Evolutionary conservation across 306 rosid genomes (phyloP).

Genomic region (Malus fusca): DNA sequence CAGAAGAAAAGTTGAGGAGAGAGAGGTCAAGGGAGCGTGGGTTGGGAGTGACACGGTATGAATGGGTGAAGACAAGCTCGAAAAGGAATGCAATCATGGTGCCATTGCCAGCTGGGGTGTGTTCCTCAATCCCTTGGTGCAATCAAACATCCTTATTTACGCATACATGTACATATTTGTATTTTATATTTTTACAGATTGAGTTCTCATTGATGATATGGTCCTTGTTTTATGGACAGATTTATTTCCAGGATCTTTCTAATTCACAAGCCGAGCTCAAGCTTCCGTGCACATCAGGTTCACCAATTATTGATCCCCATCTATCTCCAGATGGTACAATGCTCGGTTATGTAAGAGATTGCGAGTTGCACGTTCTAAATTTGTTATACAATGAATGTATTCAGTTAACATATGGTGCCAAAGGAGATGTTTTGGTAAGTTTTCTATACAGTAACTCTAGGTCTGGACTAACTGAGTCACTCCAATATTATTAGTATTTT

Average conservation of each 20-base stretch:
- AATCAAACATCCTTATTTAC: neutral
- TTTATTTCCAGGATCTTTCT: slow-evolving; percentile 69
- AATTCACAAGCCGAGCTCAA: slow-evolving; percentile 59
- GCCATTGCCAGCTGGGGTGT: slow-evolving; percentile 95
- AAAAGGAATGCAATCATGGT: slow-evolving; percentile 66
- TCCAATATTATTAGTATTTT: neutral
- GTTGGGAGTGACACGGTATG: slow-evolving; percentile 87
- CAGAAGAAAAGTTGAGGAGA: slow-evolving; percentile 89
- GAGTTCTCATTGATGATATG: slow-evolving; percentile 20
- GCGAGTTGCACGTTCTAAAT: slow-evolving; percentile 69
- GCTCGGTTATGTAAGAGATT: slow-evolving; percentile 67
- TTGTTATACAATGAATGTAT: slow-evolving; percentile 47
- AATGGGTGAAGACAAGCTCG: slow-evolving; percentile 77
- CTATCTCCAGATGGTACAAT: slow-evolving; percentile 80
- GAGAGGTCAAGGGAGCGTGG: slow-evolving; percentile 96
- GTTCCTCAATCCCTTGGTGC: slow-evolving; percentile 24
- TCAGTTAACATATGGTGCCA: slow-evolving; percentile 75
- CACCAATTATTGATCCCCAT: slow-evolving; percentile 86
- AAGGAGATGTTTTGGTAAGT: slow-evolving; percentile 53
- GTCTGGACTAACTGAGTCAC: slow-evolving; percentile 1
- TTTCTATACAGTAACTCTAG: neutral
- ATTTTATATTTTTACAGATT: neutral
- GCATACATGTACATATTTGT: neutral
- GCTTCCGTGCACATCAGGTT: slow-evolving; percentile 51
- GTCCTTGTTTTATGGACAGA: slow-evolving; percentile 38